These are phyloP conservation scores for Penicillium bialowiezense DNA, from an alignment of 495 filamentous ascomycete species.

Conservation along the genomic window DNA sequence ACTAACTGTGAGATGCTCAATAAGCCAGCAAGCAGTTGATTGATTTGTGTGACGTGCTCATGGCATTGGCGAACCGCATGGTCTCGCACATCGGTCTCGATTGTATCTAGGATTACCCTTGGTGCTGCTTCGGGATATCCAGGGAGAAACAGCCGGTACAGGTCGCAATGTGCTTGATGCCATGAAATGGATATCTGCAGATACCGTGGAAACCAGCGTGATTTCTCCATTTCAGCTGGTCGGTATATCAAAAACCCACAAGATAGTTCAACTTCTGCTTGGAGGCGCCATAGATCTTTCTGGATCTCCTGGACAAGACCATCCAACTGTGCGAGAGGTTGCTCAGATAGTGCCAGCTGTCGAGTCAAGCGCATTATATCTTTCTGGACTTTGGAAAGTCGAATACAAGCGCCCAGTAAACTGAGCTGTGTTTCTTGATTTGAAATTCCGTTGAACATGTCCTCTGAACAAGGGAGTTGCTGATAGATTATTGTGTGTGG, in stretches of 20 bases:
- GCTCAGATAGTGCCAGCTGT: conserved; percentile 11
- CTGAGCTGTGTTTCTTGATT: background rate
- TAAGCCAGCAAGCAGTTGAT: conserved; percentile 2
- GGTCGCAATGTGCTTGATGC: conserved; percentile 20
- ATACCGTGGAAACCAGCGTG: conserved; percentile 12
- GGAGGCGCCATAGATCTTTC: conserved; percentile 10
- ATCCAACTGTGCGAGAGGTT: conserved; percentile 8
- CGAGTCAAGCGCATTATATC: conserved; percentile 17
- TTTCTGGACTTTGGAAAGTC: conserved; percentile 10
- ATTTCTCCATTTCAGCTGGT: background rate
- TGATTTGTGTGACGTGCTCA: conserved; percentile 6
- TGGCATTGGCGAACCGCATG: conserved; percentile 4
- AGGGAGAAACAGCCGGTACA: conserved; percentile 20
- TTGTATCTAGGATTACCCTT: conserved; percentile 1
- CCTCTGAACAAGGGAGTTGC: conserved; percentile 14
- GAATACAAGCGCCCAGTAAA: conserved; percentile 3
- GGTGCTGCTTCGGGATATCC: conserved; percentile 15
- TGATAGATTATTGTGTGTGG: conserved; percentile 18
- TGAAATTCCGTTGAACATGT: conserved; percentile 6
- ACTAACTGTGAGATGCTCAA: background rate
- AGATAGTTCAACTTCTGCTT: conserved; percentile 7
- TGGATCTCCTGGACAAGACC: conserved; percentile 14
- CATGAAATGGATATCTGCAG: conserved; percentile 13
- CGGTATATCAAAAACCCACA: conserved; percentile 1
- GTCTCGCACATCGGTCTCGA: background rate